Evolutionary conservation across 345 rosid species (phyloP).

Genomic region (Brassica rapa): DNA sequence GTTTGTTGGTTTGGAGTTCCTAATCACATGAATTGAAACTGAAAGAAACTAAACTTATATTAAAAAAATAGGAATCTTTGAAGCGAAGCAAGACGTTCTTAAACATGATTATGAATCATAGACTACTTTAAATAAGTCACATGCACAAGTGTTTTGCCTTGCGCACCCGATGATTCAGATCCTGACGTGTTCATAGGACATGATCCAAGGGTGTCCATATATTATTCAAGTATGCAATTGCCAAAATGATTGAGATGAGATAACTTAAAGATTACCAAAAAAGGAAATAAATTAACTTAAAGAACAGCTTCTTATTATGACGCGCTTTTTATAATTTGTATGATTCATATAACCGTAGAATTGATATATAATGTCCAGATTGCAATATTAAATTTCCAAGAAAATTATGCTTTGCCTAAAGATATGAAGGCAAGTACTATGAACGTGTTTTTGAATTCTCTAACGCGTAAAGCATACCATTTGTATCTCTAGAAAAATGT

Average conservation of each 20-base stretch:
- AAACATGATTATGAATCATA: conserved; percentile 1
- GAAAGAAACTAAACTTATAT: not conserved
- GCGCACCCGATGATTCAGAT: not conserved
- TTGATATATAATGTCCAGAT: not conserved
- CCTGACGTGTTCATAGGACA: not conserved
- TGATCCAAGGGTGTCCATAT: not conserved
- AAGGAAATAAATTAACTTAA: not conserved
- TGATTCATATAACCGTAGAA: not conserved
- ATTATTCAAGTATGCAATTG: not conserved
- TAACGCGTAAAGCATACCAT: not conserved
- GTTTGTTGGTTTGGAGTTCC: not conserved
- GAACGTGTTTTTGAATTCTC: not conserved
- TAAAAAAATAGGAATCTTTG: conserved; percentile 8
- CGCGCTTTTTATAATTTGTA: not conserved
- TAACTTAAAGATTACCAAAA: not conserved
- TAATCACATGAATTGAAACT: not conserved
- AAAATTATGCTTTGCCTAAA: not conserved
- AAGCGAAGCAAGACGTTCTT: conserved; percentile 14
- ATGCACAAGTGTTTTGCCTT: not conserved
- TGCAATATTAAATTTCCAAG: not conserved
- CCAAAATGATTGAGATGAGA: not conserved
- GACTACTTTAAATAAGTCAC: not conserved
- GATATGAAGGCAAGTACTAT: not conserved
- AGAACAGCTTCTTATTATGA: not conserved
- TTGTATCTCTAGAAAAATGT: not conserved